Base-by-base conservation (phyloP, 306 rosid species). In the Crotalaria pallida region DNA sequence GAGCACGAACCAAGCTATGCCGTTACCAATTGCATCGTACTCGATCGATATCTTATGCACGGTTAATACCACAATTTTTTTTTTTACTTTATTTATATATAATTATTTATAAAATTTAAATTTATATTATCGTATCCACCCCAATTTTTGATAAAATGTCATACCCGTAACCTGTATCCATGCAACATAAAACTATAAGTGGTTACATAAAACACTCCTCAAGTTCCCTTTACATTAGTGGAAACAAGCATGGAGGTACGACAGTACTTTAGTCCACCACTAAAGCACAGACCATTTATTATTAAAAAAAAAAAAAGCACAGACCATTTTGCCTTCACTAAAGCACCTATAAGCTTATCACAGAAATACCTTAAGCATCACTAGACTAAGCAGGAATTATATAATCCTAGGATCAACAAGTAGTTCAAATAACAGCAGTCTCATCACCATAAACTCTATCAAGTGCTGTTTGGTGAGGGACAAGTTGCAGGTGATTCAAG, bases 401-500 rank as follows among this genome's bases (percentile, higher is more conserved):
- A 62, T 60, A 26, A 75, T 58, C 72, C 57, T 63, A 27, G 43
- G 4, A 63, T 65, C 48, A 57, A 7, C 13, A 29, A 58, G 67
- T 13, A 58, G 72, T 49, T 79, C 61, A 78, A 65, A 26, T 74
- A 51, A 31, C 61, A 78, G 43, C 22, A 47, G 55, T 68, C 58
- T 56, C 85, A 58, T 19, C 77, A 34, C 23, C 69, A 19, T 15
- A 69, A 49, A 9, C 11, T n/a, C n/a, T n/a, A n/a, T n/a, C 17
- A 57, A 52, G 68, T 3, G 22, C 12, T 23, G 23, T 36, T 74
- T 7, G 77, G 53, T 1, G 83, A 12, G 40, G 82, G 72, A 64
- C 17, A 36, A 15, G 74, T 23, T 7, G 56, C 15, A 2, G 90
- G 92, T 12, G 88, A 74, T 17, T 68, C 56, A 43, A 84, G 86